Conservation (phyloP, 2,329 filamentous ascomycete genomes). For the Ophiobolus disseminans region DNA sequence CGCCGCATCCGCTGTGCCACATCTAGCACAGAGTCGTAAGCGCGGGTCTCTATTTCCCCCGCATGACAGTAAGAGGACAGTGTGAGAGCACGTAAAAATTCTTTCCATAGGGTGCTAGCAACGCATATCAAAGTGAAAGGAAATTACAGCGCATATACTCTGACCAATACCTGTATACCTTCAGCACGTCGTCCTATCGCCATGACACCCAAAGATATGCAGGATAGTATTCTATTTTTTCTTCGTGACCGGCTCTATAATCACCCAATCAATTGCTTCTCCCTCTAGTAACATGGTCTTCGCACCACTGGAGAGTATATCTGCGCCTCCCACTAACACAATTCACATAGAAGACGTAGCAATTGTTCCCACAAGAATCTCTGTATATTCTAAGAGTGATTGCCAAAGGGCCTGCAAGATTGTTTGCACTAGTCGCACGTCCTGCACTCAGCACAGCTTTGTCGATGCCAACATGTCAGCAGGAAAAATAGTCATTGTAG, state of each 20-base stretch:
- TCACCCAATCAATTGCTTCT: neutral
- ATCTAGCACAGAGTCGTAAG: neutral
- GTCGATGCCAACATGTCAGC: neutral
- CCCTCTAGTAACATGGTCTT: neutral
- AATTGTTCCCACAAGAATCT: neutral
- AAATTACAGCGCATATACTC: neutral
- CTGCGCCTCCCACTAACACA: neutral
- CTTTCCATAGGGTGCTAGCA: neutral
- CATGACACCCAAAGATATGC: neutral
- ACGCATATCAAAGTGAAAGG: neutral
- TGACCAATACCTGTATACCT: neutral
- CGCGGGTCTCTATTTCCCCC: neutral
- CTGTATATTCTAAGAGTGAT: neutral
- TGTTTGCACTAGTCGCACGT: neutral
- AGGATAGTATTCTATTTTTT: too few species aligned
- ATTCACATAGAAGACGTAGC: neutral
- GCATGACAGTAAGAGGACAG: neutral
- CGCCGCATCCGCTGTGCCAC: neutral
- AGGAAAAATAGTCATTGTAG: neutral
- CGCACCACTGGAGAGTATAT: neutral
- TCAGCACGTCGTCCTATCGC: neutral
- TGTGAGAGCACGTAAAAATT: neutral
- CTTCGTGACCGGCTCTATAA: neutral
- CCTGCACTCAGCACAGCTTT: neutral
- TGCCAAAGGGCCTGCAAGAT: neutral